These are phyloP conservation scores for Septoria petroselini DNA, from an alignment of 2,329 filamentous ascomycete species.

Conservation along the genomic window DNA sequence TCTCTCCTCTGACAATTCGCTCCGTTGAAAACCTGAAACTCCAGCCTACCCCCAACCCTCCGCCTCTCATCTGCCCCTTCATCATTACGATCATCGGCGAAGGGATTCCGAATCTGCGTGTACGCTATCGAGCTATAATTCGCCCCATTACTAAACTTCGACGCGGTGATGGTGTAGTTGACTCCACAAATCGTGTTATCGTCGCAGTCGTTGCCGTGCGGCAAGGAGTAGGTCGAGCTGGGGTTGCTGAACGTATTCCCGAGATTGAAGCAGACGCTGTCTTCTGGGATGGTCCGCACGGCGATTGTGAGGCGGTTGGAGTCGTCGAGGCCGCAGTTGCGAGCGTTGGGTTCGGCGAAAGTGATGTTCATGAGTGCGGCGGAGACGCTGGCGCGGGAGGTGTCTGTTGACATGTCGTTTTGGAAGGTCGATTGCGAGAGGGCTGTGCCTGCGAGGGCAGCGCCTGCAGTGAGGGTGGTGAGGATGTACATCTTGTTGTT, in stretches of 20 bases:
- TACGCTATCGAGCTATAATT: slow-evolving; percentile 14
- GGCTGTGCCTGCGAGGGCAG: background rate
- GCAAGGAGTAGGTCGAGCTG: slow-evolving; percentile 5
- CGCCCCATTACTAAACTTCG: background rate
- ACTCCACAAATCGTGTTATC: slow-evolving; percentile 12
- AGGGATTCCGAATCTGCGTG: slow-evolving; percentile 17
- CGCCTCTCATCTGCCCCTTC: background rate
- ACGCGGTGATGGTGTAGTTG: slow-evolving; percentile 15
- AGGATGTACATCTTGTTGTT: background rate
- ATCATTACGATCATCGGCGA: background rate
- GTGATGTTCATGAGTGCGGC: slow-evolving; percentile 52
- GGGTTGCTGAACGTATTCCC: slow-evolving; percentile 14
- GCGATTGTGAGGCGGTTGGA: slow-evolving; percentile 49
- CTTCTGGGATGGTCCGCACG: slow-evolving; percentile 17
- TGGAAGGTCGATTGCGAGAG: slow-evolving; percentile 7
- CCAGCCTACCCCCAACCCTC: slow-evolving; percentile 9
- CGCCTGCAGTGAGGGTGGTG: background rate
- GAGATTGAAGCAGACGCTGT: slow-evolving; percentile 16
- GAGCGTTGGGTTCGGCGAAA: slow-evolving; percentile 56
- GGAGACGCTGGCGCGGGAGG: slow-evolving; percentile 6
- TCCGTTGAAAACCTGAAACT: slow-evolving; percentile 13
- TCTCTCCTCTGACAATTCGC: slow-evolving; percentile 15
- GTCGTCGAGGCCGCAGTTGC: slow-evolving; percentile 48
- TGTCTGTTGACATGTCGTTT: slow-evolving; percentile 19
- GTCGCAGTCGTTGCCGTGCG: slow-evolving; percentile 6